Evolutionary conservation across 306 rosid species (phyloP).

Genomic region (Betula pendula): DNA sequence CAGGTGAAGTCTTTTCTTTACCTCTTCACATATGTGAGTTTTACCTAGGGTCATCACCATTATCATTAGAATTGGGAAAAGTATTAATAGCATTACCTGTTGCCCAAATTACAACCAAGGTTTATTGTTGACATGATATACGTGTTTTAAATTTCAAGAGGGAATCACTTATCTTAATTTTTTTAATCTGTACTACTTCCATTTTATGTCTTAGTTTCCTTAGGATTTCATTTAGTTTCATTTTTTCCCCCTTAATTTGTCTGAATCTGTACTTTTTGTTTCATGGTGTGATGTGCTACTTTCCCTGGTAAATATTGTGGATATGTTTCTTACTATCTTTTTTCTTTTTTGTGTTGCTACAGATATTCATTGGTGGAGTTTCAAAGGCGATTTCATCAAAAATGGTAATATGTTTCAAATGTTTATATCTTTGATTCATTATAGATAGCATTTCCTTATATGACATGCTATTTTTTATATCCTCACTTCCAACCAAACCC

Average conservation of each 20-base stretch:
- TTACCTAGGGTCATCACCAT: neutral
- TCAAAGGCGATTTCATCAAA: constrained; percentile 67
- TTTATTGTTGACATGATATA: neutral
- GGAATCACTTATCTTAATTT: neutral
- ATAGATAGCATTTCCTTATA: constrained; percentile 7
- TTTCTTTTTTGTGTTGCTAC: constrained; percentile 31
- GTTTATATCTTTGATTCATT: neutral
- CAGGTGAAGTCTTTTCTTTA: neutral
- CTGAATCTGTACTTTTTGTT: neutral
- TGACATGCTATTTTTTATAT: neutral
- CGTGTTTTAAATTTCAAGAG: neutral
- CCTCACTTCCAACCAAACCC: constrained; percentile 6
- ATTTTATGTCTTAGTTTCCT: neutral
- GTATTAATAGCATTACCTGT: neutral
- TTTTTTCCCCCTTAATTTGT: neutral
- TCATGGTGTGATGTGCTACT: constrained; percentile 1
- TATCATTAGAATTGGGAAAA: neutral
- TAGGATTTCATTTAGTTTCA: neutral
- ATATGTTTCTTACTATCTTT: constrained; percentile 17
- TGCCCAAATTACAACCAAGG: neutral
- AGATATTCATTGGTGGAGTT: constrained; percentile 92
- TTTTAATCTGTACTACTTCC: neutral
- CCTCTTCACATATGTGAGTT: neutral
- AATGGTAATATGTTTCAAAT: constrained; percentile 56
- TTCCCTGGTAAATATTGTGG: neutral